Base-by-base conservation (phyloP, 345 rosid genomes). In the Dipteronia dyeriana region DNA sequence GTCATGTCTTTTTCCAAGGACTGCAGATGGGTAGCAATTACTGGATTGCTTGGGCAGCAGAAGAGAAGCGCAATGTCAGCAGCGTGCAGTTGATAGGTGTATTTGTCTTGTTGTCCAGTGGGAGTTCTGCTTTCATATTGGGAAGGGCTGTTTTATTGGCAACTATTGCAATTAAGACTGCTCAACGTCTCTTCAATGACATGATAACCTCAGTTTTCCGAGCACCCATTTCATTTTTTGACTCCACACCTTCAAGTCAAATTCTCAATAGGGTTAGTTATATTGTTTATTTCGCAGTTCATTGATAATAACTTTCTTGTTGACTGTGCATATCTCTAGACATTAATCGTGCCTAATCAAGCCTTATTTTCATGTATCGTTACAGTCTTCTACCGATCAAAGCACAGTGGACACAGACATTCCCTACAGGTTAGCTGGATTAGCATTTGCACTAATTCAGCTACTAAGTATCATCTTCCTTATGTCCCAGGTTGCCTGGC, bases 11-110 rank as follows among this genome's bases (percentile, higher is more conserved):
- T 70, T 89, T 90, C 83, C 97, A 91, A 73, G 91, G 87, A 65
- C 85, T 90, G 41, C 92, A 90, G 61, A 88, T 90, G 81, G 88
- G 85, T 2, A 91, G 94, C 87, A 90, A 85, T 70, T 91, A 90
- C 79, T 91, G 94, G 97, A 84, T 91, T 73, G 90, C 94, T 54
- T 90, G 92, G 91, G 92, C 90, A 56, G 80, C 90, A 1, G 91
- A 84, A 20, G 86, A 85, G 43, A 76, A 76, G 9, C 77, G 54
- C 70, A 61, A 41, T 39, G 83, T 90, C 70, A 70, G 75, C 60
- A 80, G 80, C 43, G 66, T 71, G 73, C 67, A 82, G 79, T 68
- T 91, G 79, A 82, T 91, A 17, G 87, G 91, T 49, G 75, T 86
- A 57, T 91, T 88, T 66, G 59, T 79, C 76, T 25, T 91, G 74